phyloP scores from a whole-genome alignment of 495 filamentous ascomycete species.

The Aspergillus asperescens region DNA sequence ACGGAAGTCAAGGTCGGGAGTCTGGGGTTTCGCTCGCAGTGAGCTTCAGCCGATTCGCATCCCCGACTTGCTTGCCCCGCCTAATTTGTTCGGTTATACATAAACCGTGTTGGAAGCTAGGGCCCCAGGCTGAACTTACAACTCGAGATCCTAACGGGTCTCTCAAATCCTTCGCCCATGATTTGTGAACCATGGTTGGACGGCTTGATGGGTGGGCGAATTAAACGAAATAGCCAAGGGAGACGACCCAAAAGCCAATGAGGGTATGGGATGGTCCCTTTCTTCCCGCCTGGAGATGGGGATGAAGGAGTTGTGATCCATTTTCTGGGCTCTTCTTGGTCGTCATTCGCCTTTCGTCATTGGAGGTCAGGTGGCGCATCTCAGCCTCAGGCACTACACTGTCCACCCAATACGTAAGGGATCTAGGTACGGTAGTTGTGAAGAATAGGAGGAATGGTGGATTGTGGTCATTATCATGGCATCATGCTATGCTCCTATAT shows the following conservation, averaged over 20 bases:
- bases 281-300: conserved; percentile 1
- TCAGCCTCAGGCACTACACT: neutral
- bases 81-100: conserved; percentile 11
- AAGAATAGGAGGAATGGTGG: neutral
- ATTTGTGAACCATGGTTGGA: neutral
- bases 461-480: neutral
- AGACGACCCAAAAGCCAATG: neutral
- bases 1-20: conserved; percentile 31
- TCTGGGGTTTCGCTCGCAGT: conserved; percentile 18
- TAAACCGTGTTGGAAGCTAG: neutral
- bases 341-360: neutral
- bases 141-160: no score
- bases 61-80: conserved; percentile 13
- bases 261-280: neutral
- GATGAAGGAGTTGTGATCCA: neutral
- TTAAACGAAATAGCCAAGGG: neutral
- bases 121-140: neutral
- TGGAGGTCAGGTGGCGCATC: neutral
- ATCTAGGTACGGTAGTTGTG: neutral
- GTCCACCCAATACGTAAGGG: neutral
- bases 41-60: conserved; percentile 16
- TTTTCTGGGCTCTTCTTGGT: neutral
- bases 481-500: neutral
- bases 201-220: neutral
- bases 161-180: neutral